A percentile compares a stretch with the other conserved stretches of the same genome.
These are phyloP conservation scores for Lipomyces sp. DNA, from an alignment of 805 yeast genomes.

Conservation along the genomic window DNA sequence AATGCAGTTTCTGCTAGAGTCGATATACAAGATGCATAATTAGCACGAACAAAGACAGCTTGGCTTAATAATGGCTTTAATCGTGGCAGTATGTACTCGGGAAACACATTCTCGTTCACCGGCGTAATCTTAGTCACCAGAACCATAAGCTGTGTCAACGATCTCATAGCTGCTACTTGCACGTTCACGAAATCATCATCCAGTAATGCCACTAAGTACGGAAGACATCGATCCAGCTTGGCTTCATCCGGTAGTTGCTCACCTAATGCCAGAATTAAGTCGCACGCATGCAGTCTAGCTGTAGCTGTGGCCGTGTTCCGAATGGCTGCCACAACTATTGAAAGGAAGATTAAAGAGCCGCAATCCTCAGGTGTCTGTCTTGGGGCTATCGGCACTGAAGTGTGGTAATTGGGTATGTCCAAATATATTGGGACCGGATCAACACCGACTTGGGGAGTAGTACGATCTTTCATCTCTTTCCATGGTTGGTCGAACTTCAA, in stretches of 20 bases:
- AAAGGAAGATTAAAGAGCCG: conserved; percentile 62
- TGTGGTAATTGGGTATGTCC: conserved; percentile 37
- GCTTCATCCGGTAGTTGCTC: conserved; percentile 80
- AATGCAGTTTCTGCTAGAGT: conserved; percentile 67
- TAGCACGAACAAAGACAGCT: conserved; percentile 59
- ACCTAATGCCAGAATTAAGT: conserved; percentile 72
- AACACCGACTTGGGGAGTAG: not conserved
- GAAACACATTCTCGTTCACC: conserved; percentile 73
- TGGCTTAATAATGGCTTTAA: conserved; percentile 54
- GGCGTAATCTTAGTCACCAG: conserved; percentile 71
- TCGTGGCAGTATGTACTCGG: conserved; percentile 82
- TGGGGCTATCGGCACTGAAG: conserved; percentile 21
- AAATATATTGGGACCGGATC: conserved; percentile 38
- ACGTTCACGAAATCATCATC: conserved; percentile 72
- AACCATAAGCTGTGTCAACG: conserved; percentile 68
- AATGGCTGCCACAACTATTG: conserved; percentile 62
- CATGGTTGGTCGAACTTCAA: conserved; percentile 46
- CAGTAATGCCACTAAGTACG: conserved; percentile 72
- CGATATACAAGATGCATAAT: conserved; percentile 76
- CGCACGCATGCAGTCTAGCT: conserved; percentile 71
- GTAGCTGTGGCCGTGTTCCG: conserved; percentile 64
- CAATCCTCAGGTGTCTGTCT: conserved; percentile 37
- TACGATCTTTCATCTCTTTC: not conserved
- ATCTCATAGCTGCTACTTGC: conserved; percentile 65
- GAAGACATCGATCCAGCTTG: conserved; percentile 83